These are phyloP conservation scores for Triangularia verruculosa DNA, from an alignment of 2,329 filamentous ascomycete species.

Conservation along the genomic window DNA sequence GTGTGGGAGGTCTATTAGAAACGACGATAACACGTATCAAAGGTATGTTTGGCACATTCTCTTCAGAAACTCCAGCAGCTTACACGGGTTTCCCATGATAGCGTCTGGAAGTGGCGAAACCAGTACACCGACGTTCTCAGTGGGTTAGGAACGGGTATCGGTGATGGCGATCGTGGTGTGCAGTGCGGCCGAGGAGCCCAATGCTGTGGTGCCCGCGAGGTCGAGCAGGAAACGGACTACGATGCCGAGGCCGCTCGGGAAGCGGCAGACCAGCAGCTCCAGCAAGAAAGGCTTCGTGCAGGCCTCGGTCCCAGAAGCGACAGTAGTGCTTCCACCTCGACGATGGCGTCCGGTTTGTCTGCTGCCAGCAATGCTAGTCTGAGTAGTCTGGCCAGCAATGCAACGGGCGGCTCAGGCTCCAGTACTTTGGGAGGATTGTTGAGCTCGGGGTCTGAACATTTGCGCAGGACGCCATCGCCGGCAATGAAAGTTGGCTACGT, in stretches of 20 bases:
- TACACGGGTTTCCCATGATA: slow-evolving; percentile 27
- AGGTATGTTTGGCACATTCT: slow-evolving; percentile 38
- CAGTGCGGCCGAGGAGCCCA: slow-evolving; percentile 75
- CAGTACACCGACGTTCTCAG: slow-evolving; percentile 79
- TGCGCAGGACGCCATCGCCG: slow-evolving; percentile 41
- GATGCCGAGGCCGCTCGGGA: slow-evolving; percentile 71
- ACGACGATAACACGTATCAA: slow-evolving; percentile 57
- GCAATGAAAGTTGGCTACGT: slow-evolving; percentile 70
- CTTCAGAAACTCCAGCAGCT: neutral
- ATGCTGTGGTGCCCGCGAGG: slow-evolving; percentile 73
- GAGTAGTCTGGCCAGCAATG: slow-evolving; percentile 3
- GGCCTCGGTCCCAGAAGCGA: neutral
- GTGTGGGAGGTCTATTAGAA: slow-evolving; percentile 70
- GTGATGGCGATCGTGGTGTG: slow-evolving; percentile 83
- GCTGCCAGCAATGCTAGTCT: slow-evolving; percentile 8
- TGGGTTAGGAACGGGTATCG: slow-evolving; percentile 80
- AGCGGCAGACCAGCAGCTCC: slow-evolving; percentile 29
- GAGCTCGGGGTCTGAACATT: neutral
- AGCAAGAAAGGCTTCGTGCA: neutral
- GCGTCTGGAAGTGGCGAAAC: slow-evolving; percentile 85
- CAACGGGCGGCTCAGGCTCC: neutral
- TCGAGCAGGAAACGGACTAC: slow-evolving; percentile 82
- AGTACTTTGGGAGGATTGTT: neutral
- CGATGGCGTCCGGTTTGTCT: slow-evolving; percentile 10
- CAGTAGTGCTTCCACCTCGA: slow-evolving; percentile 17